Base-by-base conservation (phyloP, 2,329 filamentous ascomycete species). In the Dactylellina parvicollis region DNA sequence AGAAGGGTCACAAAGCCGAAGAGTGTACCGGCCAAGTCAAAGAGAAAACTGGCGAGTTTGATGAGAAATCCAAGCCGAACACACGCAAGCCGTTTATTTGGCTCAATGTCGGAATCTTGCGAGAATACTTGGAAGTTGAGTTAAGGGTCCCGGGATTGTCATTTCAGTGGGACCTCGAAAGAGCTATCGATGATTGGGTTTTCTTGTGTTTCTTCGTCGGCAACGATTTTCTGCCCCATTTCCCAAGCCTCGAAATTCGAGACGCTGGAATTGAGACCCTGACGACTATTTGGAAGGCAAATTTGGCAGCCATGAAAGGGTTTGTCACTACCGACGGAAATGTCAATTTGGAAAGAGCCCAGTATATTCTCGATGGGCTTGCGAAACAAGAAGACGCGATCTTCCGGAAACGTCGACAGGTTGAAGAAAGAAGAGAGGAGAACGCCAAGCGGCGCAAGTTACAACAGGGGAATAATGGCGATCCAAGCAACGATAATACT, bases 191-290 rank as follows among this genome's bases (percentile, higher is more conserved):
- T 81, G 94, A 98, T 80, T 98, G 94, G 95, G 92, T 98, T 12
- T 98, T 98, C 81, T 95, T 98, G 88, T 98, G 94, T 82, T 98
- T 96, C 83, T 98, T 98, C 80, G 94, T 98, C 65, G 94, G 94
- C 76, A 99, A 99, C 81, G 96, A 99, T 83, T 99, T 99, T 83
- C 83, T 99, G 77, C 95, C 95, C 55, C 95, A 99, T 84, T 84
- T 99, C 69, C 95, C 95, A n/a, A 96, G 94, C 78, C 85, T 99
- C 69, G 95, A 98, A 80, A 98, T 99, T 80, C 88, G 95, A 73
- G 95, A 99, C 79, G 93, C 97, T 80, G 94, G 94, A 52, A 99
- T 99, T 79, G 94, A 99, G 79, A 96, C 93, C 0, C 84, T 99
- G 64, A 96, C 93, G 76, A 90, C 92, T n/a, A 95, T 99, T 64